These are phyloP conservation scores for Aspergillus pseudonomiae DNA, from an alignment of 2,329 filamentous ascomycete species.

Conservation along the genomic window DNA sequence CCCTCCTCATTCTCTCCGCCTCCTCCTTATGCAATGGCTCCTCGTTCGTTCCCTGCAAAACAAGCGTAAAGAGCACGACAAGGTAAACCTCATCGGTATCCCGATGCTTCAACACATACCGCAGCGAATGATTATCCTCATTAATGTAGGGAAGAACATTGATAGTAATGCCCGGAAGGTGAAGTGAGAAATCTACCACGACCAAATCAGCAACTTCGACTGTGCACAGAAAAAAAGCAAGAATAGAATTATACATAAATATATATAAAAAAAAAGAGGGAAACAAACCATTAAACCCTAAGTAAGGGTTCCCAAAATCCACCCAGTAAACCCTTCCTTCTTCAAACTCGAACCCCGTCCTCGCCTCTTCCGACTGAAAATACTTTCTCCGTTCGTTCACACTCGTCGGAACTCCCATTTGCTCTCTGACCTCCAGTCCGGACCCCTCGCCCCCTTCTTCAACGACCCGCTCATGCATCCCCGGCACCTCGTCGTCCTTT, in stretches of 20 bases:
- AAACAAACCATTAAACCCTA: conserved; percentile 74
- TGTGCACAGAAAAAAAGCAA: neutral
- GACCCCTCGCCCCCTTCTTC: conserved; percentile 68
- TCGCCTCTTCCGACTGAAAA: conserved; percentile 60
- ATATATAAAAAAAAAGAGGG: neutral
- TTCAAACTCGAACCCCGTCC: conserved; percentile 64
- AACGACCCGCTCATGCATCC: conserved; percentile 57
- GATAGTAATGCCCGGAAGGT: conserved; percentile 40
- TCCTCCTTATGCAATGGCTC: conserved; percentile 22
- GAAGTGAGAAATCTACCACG: conserved; percentile 40
- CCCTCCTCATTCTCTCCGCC: conserved; percentile 7
- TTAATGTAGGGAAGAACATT: conserved; percentile 45
- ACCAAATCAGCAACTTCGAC: neutral
- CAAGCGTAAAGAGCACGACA: conserved; percentile 77
- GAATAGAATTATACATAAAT: neutral
- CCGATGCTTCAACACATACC: conserved; percentile 88
- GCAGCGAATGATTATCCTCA: conserved; percentile 78
- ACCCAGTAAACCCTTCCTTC: conserved; percentile 62
- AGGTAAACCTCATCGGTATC: conserved; percentile 74
- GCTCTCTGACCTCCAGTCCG: conserved; percentile 48
- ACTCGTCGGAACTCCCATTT: conserved; percentile 56
- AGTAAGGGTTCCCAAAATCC: conserved; percentile 88
- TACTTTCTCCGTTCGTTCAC: conserved; percentile 61
- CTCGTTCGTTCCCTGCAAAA: conserved; percentile 46
- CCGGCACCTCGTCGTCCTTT: conserved; percentile 32